Evolutionary conservation across 768 basidiomycete genomes (phyloP).

Genomic region (Podaxis sp.): DNA sequence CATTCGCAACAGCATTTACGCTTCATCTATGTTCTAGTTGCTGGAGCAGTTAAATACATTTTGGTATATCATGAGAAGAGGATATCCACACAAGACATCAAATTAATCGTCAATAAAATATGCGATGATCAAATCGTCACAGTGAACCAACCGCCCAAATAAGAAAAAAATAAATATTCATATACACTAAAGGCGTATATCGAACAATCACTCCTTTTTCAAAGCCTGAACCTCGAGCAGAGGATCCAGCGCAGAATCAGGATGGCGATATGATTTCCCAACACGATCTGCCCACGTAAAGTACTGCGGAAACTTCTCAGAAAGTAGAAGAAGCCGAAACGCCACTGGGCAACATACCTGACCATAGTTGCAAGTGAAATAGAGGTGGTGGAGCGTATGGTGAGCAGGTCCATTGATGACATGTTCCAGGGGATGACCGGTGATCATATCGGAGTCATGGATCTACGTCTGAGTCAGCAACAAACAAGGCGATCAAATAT

Average conservation of each 20-base stretch:
- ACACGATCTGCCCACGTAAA: conserved; percentile 93
- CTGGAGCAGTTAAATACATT: neutral
- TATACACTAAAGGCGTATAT: conserved; percentile 10
- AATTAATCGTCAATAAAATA: conserved; percentile 8
- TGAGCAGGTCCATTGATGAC: conserved; percentile 98
- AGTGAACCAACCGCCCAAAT: neutral
- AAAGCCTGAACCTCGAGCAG: conserved; percentile 59
- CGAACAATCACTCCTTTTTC: conserved; percentile 23
- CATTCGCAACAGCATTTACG: neutral
- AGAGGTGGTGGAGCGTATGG: conserved; percentile 94
- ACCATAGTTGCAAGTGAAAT: conserved; percentile 96
- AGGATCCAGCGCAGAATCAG: conserved; percentile 81
- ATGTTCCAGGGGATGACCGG: conserved; percentile 82
- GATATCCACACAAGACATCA: neutral
- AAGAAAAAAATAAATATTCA: conserved; percentile 18
- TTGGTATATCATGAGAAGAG: neutral
- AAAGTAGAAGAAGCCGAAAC: neutral
- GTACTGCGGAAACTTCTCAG: conserved; percentile 57
- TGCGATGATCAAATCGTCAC: neutral
- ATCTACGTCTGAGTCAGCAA: conserved; percentile 52
- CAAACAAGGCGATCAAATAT: neutral
- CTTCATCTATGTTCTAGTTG: neutral
- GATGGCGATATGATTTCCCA: conserved; percentile 87
- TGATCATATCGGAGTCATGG: conserved; percentile 99
- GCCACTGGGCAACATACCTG: conserved; percentile 50